Evolutionary conservation across 345 rosid species (phyloP).

Genomic region (Linum lewisii): DNA sequence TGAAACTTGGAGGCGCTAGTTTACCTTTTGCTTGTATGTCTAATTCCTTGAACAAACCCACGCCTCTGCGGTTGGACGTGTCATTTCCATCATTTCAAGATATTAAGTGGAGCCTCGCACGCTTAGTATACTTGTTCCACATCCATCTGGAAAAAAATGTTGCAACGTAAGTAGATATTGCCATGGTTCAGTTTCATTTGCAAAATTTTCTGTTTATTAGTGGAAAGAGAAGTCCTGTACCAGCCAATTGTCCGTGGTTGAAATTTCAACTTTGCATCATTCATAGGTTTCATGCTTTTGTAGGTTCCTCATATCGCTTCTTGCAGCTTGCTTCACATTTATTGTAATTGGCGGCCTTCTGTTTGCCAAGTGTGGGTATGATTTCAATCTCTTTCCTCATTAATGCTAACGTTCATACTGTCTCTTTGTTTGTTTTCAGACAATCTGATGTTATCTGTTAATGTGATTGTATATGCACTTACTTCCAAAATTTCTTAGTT

Average conservation of each 20-base stretch:
- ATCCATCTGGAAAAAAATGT: slow-evolving; percentile 84
- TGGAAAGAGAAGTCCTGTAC: not conserved
- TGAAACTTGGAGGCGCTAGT: slow-evolving; percentile 28
- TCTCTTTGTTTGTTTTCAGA: not conserved
- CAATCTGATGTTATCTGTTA: not conserved
- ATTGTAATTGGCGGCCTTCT: slow-evolving; percentile 76
- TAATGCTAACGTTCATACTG: not conserved
- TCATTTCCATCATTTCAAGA: slow-evolving; percentile 65
- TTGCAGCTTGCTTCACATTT: slow-evolving; percentile 72
- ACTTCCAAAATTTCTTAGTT: not conserved
- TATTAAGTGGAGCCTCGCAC: slow-evolving; percentile 59
- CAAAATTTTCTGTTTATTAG: too few relatives aligned
- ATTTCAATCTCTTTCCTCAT: slow-evolving; percentile 8
- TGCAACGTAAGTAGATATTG: slow-evolving; percentile 59
- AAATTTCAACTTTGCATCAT: not conserved
- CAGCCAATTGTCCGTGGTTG: not conserved
- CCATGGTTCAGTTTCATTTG: not conserved
- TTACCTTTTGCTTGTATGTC: slow-evolving; percentile 70
- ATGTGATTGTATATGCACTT: not conserved
- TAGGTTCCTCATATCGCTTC: slow-evolving; percentile 80
- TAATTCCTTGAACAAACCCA: slow-evolving; percentile 65
- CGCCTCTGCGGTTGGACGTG: slow-evolving; percentile 64
- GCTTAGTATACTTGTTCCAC: slow-evolving; percentile 73
- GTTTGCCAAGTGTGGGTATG: slow-evolving; percentile 73
- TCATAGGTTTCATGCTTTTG: slow-evolving; percentile 16